These are phyloP conservation scores for Annona cherimola DNA, from an alignment of 164 flowering plant genomes.

Conservation along the genomic window DNA sequence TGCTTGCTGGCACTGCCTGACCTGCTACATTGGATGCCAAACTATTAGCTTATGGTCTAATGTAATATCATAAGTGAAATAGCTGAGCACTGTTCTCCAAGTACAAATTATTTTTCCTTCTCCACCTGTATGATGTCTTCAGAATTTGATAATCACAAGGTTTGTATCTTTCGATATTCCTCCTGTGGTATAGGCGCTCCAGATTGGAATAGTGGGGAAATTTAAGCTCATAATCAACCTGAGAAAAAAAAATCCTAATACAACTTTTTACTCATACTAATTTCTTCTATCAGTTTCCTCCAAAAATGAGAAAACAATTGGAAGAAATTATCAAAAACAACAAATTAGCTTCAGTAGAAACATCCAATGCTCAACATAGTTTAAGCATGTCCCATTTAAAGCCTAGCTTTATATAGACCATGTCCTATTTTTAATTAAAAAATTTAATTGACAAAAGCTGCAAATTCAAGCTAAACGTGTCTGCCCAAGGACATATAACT, in stretches of 20 bases:
- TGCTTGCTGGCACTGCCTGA: slow-evolving; percentile 30
- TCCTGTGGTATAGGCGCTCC: slow-evolving; percentile 38
- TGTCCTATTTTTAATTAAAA: not conserved
- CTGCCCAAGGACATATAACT: no score
- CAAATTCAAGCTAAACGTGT: no score
- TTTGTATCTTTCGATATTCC: slow-evolving; percentile 40
- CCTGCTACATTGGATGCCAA: slow-evolving; percentile 18
- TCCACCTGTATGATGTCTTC: slow-evolving; percentile 29
- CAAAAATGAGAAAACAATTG: no score
- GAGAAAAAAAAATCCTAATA: slow-evolving; percentile 7
- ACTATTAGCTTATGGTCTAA: not conserved
- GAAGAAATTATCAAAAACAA: no score
- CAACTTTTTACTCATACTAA: not conserved
- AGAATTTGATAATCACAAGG: slow-evolving; percentile 8
- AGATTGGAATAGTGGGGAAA: slow-evolving; percentile 22
- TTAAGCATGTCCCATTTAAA: not conserved
- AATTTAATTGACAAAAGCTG: no score
- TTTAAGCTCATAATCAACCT: slow-evolving; percentile 47
- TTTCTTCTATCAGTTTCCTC: not conserved
- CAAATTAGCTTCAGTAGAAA: not conserved
- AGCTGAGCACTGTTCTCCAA: not conserved
- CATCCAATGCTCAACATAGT: not conserved
- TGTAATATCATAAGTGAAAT: not conserved
- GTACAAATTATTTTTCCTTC: not conserved
- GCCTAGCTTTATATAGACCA: not conserved